Percentiles rank a stretch among this genome's conserved stretches.
Evolutionary conservation across 176 grass and related monocot genomes (phyloP).

Genomic region (Puya raimondii): DNA sequence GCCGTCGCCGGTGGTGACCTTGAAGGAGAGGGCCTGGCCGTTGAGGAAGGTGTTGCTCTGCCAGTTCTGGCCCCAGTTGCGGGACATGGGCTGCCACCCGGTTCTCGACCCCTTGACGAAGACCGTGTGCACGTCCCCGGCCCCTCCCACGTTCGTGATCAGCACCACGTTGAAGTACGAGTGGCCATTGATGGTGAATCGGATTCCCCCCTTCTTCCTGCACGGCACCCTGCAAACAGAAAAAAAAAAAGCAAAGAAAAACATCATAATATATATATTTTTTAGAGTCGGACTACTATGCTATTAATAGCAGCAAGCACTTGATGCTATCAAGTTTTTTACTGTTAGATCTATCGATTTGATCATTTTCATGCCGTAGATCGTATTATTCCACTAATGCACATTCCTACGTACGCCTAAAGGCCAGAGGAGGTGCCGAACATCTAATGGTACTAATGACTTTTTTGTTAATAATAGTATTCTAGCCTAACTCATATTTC

Average conservation of each 20-base stretch:
- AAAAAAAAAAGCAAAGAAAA: background rate
- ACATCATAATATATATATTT: too few relatives aligned
- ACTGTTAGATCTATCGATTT: too few relatives aligned
- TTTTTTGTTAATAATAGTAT: too few relatives aligned
- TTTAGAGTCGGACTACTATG: background rate
- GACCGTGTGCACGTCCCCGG: conserved; percentile 64
- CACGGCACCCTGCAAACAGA: conserved; percentile 30
- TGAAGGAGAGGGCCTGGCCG: conserved; percentile 46
- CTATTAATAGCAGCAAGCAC: background rate
- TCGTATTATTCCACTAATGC: too few relatives aligned
- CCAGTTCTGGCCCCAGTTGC: conserved; percentile 97
- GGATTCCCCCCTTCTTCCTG: conserved; percentile 72
- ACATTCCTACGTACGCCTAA: too few relatives aligned
- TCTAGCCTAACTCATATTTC: too few relatives aligned
- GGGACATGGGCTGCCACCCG: conserved; percentile 49
- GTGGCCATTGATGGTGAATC: conserved; percentile 87
- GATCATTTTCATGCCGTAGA: too few relatives aligned
- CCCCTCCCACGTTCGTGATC: conserved; percentile 70
- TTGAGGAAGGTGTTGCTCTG: conserved; percentile 56
- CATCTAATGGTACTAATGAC: too few relatives aligned
- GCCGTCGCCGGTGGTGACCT: conserved; percentile 47
- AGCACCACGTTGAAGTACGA: conserved; percentile 91
- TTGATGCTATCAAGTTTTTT: background rate
- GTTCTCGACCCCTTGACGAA: conserved; percentile 37
- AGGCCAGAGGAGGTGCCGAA: too few relatives aligned